Base-by-base conservation (phyloP, 768 basidiomycete species). In the Hypsizygus marmoreus region DNA sequence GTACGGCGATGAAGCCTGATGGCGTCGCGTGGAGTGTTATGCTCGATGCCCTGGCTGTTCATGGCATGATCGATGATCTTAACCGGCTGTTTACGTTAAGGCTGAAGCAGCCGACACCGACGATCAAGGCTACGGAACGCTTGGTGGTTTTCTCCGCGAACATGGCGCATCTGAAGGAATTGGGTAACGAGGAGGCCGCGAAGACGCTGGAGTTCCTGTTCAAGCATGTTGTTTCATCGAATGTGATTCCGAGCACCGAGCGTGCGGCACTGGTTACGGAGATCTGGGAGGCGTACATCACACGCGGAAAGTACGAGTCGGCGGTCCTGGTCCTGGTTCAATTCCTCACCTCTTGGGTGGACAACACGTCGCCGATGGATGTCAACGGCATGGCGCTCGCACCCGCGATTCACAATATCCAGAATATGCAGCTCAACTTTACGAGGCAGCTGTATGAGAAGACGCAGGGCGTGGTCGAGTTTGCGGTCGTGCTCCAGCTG, bases 1-100 rank as follows among this genome's bases (percentile, higher is more conserved):
- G 60, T 8, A 61, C 62, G 0, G 72, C 80, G 13, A 63, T 73
- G 4, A 73, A 76, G 9, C 89, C 89, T 2, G 75, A 80, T 51
- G 48, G 56, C 3, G 49, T 66, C 2, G 75, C 82, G 1, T 91
- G 86, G 84, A 49, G 60, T 2, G 43, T 73, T n/a, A 78, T 92
- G 62, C 59, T 91, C 9, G 73, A 80, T 25, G 69, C 72, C 2
- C 73, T 89, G 22, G 79, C 79, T 1, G 57, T 62, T 10, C 63
- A 73, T 9, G 70, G 70, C 26, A 74, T 74, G 58, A 55, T 82
- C 1, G 66, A 67, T 1, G 80, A 86, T 4, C 69, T 88, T 41
- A 82, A 86, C 57, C 65, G 72, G 43, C 51, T 86, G 4, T 84
- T 77, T 51, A 60, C 65, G n/a, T 54, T 60, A 16, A 66, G 77